Conservation (phyloP, 2,329 filamentous ascomycete species). For the Hypocrella siamensis region DNA sequence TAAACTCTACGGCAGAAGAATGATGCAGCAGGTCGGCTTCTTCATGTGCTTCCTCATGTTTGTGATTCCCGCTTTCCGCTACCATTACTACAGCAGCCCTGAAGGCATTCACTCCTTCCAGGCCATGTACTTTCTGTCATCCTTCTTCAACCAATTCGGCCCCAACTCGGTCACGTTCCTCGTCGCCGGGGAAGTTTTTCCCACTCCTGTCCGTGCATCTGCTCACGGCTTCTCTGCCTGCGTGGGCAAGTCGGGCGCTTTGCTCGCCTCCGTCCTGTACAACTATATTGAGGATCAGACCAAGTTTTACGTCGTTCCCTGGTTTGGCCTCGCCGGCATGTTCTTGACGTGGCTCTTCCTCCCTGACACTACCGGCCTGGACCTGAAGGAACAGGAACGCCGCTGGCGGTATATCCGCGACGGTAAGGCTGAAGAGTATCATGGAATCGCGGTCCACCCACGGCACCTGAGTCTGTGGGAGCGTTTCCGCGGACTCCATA, state of each 20-base stretch:
- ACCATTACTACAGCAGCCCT: conserved; percentile 60
- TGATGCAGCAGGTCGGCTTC: conserved; percentile 93
- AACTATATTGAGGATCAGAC: conserved; percentile 79
- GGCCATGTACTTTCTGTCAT: conserved; percentile 94
- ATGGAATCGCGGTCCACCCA: conserved; percentile 83
- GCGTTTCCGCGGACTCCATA: conserved; percentile 60
- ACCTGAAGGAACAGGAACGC: conserved; percentile 93
- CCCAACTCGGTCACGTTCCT: conserved; percentile 96
- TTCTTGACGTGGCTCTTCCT: conserved; percentile 73
- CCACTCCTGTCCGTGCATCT: conserved; percentile 79
- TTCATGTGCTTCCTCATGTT: conserved; percentile 88
- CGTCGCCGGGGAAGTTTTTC: conserved; percentile 91
- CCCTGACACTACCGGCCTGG: conserved; percentile 91
- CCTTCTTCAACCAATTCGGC: conserved; percentile 98
- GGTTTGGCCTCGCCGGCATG: conserved; percentile 85
- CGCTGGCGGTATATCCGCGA: conserved; percentile 77
- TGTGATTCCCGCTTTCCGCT: conserved; percentile 79
- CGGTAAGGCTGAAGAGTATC: conserved; percentile 68
- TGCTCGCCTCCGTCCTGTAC: conserved; percentile 78
- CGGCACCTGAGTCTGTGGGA: conserved; percentile 83
- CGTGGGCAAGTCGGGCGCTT: conserved; percentile 73
- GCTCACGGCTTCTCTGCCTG: conserved; percentile 94
- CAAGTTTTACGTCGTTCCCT: conserved; percentile 86
- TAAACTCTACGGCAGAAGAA: conserved; percentile 91
- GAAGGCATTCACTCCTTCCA: conserved; percentile 77